These are phyloP conservation scores for Fusarium sp. DNA, from an alignment of 2,329 filamentous ascomycete species.

Conservation along the genomic window DNA sequence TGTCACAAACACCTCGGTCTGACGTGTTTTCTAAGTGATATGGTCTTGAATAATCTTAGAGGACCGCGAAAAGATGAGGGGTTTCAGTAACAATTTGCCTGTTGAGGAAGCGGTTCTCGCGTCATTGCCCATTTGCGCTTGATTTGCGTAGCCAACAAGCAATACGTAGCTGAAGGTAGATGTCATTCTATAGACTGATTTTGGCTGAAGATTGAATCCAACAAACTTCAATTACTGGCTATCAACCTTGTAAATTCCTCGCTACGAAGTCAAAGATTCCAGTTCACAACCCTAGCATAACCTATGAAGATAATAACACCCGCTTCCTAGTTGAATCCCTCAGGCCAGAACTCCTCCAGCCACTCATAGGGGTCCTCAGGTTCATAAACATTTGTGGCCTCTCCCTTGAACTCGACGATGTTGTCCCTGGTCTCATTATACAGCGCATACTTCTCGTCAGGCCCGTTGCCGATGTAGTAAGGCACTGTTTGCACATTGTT, in stretches of 20 bases:
- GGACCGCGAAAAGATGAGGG: too few species aligned
- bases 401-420: constrained; percentile 43
- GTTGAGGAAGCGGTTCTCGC: too few species aligned
- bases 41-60: too few species aligned
- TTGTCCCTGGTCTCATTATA: constrained; percentile 45
- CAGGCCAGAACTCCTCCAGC: constrained; percentile 61
- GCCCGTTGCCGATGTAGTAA: constrained; percentile 41
- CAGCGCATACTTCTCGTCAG: constrained; percentile 46
- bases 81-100: too few species aligned
- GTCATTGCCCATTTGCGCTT: too few species aligned
- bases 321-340: constrained; percentile 39
- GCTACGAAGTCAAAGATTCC: too few species aligned
- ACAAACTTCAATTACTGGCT: background rate
- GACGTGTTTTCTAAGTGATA: constrained; percentile 8
- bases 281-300: background rate
- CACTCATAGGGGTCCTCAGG: constrained; percentile 62
- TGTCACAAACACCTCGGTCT: constrained; percentile 19
- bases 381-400: constrained; percentile 37
- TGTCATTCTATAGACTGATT: too few species aligned
- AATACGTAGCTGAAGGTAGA: too few species aligned
- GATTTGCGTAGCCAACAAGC: too few species aligned
- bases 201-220: too few species aligned
- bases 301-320: background rate
- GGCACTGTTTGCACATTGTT: constrained; percentile 47
- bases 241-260: background rate